Conservation (phyloP, 345 rosid species). For the Eutrema yunnanense region DNA sequence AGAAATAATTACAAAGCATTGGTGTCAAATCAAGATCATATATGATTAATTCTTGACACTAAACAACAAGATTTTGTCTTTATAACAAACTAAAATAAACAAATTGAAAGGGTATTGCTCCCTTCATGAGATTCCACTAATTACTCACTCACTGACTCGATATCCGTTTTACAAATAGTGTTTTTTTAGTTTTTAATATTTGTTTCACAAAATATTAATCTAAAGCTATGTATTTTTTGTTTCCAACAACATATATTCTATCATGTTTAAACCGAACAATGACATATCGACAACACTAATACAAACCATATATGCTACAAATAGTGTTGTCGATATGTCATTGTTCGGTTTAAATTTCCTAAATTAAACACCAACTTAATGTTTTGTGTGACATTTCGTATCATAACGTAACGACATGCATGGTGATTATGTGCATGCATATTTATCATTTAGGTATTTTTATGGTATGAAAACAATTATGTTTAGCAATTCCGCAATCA, state of each 20-base stretch:
- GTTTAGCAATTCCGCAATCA: too few species aligned
- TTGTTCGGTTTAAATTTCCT: too few species aligned
- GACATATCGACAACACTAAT: too few species aligned
- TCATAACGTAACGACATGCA: neutral
- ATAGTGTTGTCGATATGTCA: too few species aligned
- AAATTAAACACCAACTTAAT: neutral
- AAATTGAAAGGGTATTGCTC: neutral
- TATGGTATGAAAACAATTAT: too few species aligned
- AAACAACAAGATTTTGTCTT: constrained; percentile 23
- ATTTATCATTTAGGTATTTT: neutral
- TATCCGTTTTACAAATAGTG: too few species aligned
- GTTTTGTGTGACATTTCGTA: neutral
- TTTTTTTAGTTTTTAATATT: too few species aligned
- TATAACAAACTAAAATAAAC: neutral
- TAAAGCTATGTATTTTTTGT: too few species aligned
- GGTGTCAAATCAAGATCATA: constrained; percentile 19
- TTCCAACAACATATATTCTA: neutral
- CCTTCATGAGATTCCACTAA: constrained; percentile 18
- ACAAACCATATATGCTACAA: too few species aligned
- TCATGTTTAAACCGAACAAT: too few species aligned
- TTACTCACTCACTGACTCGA: too few species aligned
- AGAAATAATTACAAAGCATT: neutral
- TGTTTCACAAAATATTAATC: too few species aligned
- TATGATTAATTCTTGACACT: constrained; percentile 3
- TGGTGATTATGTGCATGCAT: neutral